Base-by-base conservation (phyloP, 1,284 basidiomycete species). In the Puccinia hordei region DNA sequence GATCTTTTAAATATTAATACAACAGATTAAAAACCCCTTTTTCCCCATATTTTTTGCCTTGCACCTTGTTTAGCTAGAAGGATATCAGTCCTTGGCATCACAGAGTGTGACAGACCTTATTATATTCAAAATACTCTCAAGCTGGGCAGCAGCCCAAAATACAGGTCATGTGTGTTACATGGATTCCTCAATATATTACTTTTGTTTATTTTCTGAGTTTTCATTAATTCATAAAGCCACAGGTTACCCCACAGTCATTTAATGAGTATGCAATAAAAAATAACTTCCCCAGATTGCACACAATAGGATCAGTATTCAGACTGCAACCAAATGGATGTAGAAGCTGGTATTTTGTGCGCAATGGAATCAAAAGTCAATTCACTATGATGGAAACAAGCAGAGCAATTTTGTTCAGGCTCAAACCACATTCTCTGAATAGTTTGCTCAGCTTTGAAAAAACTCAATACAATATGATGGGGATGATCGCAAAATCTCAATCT, bases 401-500 rank as follows among this genome's bases (percentile, higher is more conserved):
- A 51, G 19, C 15, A 51, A 73, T 53, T n/a, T 73, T 19, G 71
- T 73, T 35, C 22, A 55, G 19, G 33, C 49, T 17, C n/a, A 51
- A n/a, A 22, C 12, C 9, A 53, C 55, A 33, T 73, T 38, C 33
- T 27, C 35, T 9, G 55, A 41, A 4, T 30, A 73, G n/a, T 30
- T 73, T 22, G 55, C 49, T 55, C 51, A 35, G 49, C 59, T 75
- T 75, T 41, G 15, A 35, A 41, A 65, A 35, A 35, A 35, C n/a
- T n/a, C n/a, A n/a, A n/a, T n/a, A n/a, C n/a, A n/a, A n/a, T 75
- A 75, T 46, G 59, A 63, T 27, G 73, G 57, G 30, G n/a, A 63
- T 12, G 30, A 75, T 35, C 19, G 57, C 15, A 12, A 65, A 19
- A 33, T 46, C 10, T 22, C 30, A 24, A 22, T 75, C 24, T 17